These are phyloP conservation scores for Cutaneotrichosporon curvatum DNA, from an alignment of 1,284 basidiomycete species.

Conservation along the genomic window DNA sequence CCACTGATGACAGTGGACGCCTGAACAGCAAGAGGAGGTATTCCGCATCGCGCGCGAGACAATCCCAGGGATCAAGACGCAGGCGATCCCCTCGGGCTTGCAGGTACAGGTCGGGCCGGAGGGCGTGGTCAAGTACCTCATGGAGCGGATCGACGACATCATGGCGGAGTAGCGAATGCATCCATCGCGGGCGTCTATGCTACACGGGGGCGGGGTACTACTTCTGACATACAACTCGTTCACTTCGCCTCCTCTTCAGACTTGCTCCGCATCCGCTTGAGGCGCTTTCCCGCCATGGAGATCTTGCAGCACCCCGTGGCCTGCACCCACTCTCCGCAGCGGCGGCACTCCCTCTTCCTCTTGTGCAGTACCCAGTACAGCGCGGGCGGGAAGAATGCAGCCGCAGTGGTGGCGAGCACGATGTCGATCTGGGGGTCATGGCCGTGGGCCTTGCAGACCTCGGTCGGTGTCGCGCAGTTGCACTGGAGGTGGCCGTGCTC, in stretches of 20 bases:
- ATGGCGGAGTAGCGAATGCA: conserved; percentile 16
- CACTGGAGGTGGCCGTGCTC: too few relatives aligned
- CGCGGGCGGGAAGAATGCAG: too few relatives aligned
- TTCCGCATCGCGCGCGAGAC: conserved; percentile 39
- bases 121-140: conserved; percentile 37
- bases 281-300: too few relatives aligned
- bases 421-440: too few relatives aligned
- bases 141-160: conserved; percentile 39
- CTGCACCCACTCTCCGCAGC: background rate
- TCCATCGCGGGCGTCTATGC: too few relatives aligned
- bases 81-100: conserved; percentile 41
- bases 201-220: too few relatives aligned
- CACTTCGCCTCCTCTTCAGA: background rate
- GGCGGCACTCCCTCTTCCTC: background rate
- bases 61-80: conserved; percentile 41
- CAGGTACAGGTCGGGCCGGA: conserved; percentile 41
- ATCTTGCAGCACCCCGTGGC: background rate
- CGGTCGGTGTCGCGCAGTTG: too few relatives aligned
- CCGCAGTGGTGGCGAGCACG: too few relatives aligned
- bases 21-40: conserved; percentile 42
- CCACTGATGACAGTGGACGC: conserved; percentile 35
- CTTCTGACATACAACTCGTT: too few relatives aligned
- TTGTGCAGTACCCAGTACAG: too few relatives aligned
- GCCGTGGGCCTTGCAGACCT: too few relatives aligned
- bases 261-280: too few relatives aligned